phyloP scores from a whole-genome alignment of 1,139 yeast genomes.

The Suhomyces terraborum region DNA sequence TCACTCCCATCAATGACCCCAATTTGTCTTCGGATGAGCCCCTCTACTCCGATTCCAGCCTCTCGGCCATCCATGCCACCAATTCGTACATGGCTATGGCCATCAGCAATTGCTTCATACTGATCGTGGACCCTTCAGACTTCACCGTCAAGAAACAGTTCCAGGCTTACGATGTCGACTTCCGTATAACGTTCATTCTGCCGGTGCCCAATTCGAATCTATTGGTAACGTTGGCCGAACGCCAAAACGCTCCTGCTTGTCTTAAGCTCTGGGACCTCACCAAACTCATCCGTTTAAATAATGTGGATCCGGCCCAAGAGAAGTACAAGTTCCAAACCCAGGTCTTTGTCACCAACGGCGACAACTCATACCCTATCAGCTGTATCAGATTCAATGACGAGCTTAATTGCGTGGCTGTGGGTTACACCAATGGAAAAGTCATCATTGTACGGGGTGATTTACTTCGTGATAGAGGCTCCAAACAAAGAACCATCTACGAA shows the following conservation, averaged over 20 bases:
- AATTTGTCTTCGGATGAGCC: constrained; percentile 60
- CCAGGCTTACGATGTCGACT: constrained; percentile 64
- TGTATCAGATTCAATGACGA: constrained; percentile 59
- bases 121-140: constrained; percentile 52
- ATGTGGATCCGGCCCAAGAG: constrained; percentile 40
- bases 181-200: constrained; percentile 58
- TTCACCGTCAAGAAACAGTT: constrained; percentile 53
- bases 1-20: constrained; percentile 84
- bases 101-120: constrained; percentile 54
- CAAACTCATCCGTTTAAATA: constrained; percentile 40
- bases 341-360: constrained; percentile 46
- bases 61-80: constrained; percentile 62
- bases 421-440: constrained; percentile 87
- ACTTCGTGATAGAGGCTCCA: constrained; percentile 83
- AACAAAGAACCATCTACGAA: constrained; percentile 78
- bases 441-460: constrained; percentile 85
- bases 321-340: constrained; percentile 38
- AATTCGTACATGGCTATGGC: constrained; percentile 60
- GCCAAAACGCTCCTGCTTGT: constrained; percentile 66
- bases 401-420: constrained; percentile 70
- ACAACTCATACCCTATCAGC: constrained; percentile 73
- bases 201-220: constrained; percentile 50
- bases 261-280: constrained; percentile 75
- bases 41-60: constrained; percentile 76
- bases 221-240: constrained; percentile 72